phyloP scores from a whole-genome alignment of 345 rosid species.

The Erodium maritimum region DNA sequence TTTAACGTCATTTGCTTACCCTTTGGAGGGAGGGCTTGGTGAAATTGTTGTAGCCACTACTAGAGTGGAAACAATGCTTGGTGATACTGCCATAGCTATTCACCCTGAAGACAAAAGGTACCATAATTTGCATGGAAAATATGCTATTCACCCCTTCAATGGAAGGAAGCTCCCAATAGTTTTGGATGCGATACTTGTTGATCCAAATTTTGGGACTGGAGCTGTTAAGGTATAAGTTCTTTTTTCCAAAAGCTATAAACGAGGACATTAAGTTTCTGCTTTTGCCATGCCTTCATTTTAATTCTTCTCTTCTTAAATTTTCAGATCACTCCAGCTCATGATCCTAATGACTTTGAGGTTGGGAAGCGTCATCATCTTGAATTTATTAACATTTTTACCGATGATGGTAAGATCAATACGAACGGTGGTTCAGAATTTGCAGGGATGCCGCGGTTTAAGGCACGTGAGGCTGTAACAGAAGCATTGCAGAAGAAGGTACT shows the following conservation, averaged over 20 bases:
- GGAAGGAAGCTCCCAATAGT: conserved; percentile 75
- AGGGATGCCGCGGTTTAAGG: conserved; percentile 86
- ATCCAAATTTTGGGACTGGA: conserved; percentile 88
- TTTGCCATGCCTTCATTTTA: not conserved
- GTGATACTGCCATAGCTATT: conserved; percentile 89
- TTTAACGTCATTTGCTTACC: conserved; percentile 80
- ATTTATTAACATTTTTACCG: conserved; percentile 74
- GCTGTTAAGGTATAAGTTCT: conserved; percentile 67
- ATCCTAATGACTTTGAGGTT: conserved; percentile 87
- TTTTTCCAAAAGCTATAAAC: not conserved
- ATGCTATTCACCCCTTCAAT: conserved; percentile 79
- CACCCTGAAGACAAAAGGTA: conserved; percentile 85
- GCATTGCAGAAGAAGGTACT: conserved; percentile 58
- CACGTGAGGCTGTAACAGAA: conserved; percentile 74
- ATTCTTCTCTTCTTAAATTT: conserved; percentile 9
- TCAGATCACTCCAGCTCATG: conserved; percentile 98
- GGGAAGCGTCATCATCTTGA: conserved; percentile 82
- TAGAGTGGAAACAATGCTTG: conserved; percentile 95
- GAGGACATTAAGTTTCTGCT: not conserved
- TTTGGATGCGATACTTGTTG: conserved; percentile 73
- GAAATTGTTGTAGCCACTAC: conserved; percentile 97
- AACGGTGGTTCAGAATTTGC: conserved; percentile 62
- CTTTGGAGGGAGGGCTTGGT: conserved; percentile 63
- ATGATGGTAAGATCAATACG: conserved; percentile 84
- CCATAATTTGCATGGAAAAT: conserved; percentile 78